phyloP scores from a whole-genome alignment of 768 basidiomycete species.

The Peribolospora baueri region DNA sequence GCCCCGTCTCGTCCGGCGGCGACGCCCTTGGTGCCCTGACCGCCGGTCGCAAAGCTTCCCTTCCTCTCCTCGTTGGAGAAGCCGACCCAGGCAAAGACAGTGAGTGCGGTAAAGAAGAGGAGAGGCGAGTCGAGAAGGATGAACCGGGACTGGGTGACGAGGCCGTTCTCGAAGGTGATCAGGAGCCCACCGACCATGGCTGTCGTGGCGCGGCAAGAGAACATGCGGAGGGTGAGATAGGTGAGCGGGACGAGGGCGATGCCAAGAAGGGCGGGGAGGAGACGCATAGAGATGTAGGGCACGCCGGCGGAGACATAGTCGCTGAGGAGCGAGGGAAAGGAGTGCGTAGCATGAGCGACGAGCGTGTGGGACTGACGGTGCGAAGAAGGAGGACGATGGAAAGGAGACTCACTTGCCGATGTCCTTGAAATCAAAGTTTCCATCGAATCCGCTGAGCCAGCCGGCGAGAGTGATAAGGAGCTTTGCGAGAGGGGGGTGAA shows the following conservation, averaged over 20 bases:
- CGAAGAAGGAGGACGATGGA: background rate
- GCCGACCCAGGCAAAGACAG: conserved; percentile 59
- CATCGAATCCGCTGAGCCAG: conserved; percentile 66
- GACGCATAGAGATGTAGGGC: conserved; percentile 90
- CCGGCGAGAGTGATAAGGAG: conserved; percentile 78
- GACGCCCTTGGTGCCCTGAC: conserved; percentile 1
- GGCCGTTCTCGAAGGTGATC: conserved; percentile 86
- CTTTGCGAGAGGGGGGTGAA: conserved; percentile 92
- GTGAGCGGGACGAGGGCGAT: conserved; percentile 68
- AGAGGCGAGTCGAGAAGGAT: conserved; percentile 97
- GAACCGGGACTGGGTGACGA: conserved; percentile 83
- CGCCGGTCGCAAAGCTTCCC: background rate
- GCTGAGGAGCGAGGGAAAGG: conserved; percentile 23
- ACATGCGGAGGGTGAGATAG: conserved; percentile 76
- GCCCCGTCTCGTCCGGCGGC: conserved; percentile 17
- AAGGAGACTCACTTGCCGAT: conserved; percentile 53
- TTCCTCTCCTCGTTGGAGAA: conserved; percentile 48
- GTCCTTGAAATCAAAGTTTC: conserved; percentile 89
- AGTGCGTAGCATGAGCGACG: background rate
- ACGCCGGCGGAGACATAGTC: conserved; percentile 44
- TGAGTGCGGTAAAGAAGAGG: conserved; percentile 87
- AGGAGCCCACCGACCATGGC: conserved; percentile 74
- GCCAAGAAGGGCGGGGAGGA: conserved; percentile 76
- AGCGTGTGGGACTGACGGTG: background rate
- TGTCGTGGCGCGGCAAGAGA: conserved; percentile 76